Conservation (phyloP, 2,329 filamentous ascomycete species). For the Thelonectria blattea region DNA sequence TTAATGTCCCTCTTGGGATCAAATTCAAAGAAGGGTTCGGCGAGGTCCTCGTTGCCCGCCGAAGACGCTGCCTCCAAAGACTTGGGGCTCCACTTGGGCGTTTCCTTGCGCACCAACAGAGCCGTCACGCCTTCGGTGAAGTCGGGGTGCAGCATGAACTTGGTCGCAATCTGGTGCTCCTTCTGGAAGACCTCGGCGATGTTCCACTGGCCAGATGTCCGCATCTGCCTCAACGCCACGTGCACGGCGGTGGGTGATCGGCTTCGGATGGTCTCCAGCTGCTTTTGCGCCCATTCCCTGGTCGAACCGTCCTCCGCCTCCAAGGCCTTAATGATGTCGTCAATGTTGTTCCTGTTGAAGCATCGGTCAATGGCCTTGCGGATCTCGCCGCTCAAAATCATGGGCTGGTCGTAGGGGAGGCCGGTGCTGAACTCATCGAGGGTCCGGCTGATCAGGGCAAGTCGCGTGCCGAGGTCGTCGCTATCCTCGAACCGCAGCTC, state of each 20-base stretch:
- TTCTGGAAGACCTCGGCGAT: slow-evolving; percentile 85
- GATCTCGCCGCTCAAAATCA: slow-evolving; percentile 70
- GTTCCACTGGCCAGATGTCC: slow-evolving; percentile 74
- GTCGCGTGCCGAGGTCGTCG: slow-evolving; percentile 65
- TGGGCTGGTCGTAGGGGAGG: slow-evolving; percentile 75
- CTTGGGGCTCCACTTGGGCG: slow-evolving; percentile 78
- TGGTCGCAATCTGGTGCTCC: slow-evolving; percentile 82
- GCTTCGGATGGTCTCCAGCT: slow-evolving; percentile 73
- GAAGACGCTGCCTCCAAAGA: slow-evolving; percentile 74
- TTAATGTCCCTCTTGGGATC: slow-evolving; percentile 55
- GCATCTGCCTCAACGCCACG: slow-evolving; percentile 85
- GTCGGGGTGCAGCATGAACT: slow-evolving; percentile 91
- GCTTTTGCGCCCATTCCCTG: slow-evolving; percentile 78
- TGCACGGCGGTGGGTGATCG: slow-evolving; percentile 87
- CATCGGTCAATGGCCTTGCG: slow-evolving; percentile 85
- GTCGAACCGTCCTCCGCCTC: slow-evolving; percentile 58
- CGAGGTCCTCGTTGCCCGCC: slow-evolving; percentile 61
- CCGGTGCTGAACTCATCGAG: slow-evolving; percentile 92
- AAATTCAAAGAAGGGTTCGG: slow-evolving; percentile 71
- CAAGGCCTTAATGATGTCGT: slow-evolving; percentile 74
- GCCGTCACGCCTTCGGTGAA: slow-evolving; percentile 92
- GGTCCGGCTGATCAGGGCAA: slow-evolving; percentile 79
- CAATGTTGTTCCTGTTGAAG: slow-evolving; percentile 71
- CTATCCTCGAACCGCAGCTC: slow-evolving; percentile 90
- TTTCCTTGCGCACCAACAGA: slow-evolving; percentile 72